A percentile compares a stretch with the other conserved stretches of the same genome.
phyloP scores from a whole-genome alignment of 768 basidiomycete genomes.

The Polyporus arcularius region DNA sequence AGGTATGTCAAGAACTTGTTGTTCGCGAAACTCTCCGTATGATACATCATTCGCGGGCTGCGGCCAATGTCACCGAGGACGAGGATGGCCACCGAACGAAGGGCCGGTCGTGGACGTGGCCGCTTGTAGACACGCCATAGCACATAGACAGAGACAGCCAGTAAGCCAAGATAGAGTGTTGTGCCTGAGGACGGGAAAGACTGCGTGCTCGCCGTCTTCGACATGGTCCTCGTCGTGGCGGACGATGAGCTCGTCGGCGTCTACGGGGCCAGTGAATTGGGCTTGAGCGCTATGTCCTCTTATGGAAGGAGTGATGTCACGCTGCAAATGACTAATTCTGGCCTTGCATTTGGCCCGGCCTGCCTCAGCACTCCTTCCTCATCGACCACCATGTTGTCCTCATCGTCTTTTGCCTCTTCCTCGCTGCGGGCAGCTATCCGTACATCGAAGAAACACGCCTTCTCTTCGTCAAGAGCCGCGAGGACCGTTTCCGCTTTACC shows the following conservation, averaged over 20 bases:
- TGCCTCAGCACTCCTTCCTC: neutral
- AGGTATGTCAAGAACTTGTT: conserved; percentile 76
- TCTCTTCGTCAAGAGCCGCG: neutral
- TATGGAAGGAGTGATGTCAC: neutral
- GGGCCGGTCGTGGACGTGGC: conserved; percentile 25
- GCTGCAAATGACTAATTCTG: neutral
- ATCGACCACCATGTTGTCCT: conserved; percentile 18
- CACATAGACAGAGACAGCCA: neutral
- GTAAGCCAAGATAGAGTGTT: neutral
- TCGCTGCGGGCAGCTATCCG: conserved; percentile 11
- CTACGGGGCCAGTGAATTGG: too few species aligned
- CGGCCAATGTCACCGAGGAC: conserved; percentile 96
- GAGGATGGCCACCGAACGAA: conserved; percentile 81
- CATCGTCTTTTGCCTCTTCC: conserved; percentile 16
- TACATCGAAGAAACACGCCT: neutral
- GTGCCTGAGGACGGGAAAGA: neutral
- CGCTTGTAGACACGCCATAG: conserved; percentile 9
- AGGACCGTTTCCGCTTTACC: neutral
- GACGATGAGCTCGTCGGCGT: neutral
- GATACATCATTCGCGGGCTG: conserved; percentile 98
- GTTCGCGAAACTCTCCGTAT: conserved; percentile 88
- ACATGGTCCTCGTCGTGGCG: conserved; percentile 14
- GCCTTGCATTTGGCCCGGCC: too few species aligned
- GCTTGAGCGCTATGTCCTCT: too few species aligned
- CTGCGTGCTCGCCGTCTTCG: conserved; percentile 4